phyloP scores from a whole-genome alignment of 768 basidiomycete species.

The Suillus americanus region DNA sequence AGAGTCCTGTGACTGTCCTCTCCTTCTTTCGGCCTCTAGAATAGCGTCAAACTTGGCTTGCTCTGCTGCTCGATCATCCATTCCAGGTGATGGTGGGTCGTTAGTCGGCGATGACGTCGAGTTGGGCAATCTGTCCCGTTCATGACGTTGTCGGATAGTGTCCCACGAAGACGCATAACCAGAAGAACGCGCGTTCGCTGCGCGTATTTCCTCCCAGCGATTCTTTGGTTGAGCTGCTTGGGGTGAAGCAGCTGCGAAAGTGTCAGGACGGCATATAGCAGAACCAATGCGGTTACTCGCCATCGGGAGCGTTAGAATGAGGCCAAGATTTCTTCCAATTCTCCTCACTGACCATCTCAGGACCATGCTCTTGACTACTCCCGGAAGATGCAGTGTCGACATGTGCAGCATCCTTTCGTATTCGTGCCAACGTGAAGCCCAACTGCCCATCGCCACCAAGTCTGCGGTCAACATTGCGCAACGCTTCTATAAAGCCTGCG shows the following conservation, averaged over 20 bases:
- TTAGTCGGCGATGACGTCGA: conserved; percentile 9
- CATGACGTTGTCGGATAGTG: conserved; percentile 57
- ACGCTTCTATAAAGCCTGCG: conserved; percentile 27
- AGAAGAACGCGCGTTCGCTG: conserved; percentile 43
- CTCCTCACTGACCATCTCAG: conserved; percentile 15
- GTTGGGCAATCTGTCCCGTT: conserved; percentile 30
- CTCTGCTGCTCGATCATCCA: conserved; percentile 39
- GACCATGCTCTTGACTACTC: conserved; percentile 14
- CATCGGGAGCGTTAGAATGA: conserved; percentile 5
- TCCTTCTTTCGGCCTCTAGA: conserved; percentile 55
- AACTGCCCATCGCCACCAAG: conserved; percentile 32
- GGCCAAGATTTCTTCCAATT: conserved; percentile 12
- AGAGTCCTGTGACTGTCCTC: conserved; percentile 22
- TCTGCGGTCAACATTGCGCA: conserved; percentile 30
- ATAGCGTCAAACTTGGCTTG: conserved; percentile 61
- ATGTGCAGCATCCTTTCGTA: conserved; percentile 16
- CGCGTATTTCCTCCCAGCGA: conserved; percentile 70
- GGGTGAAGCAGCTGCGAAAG: neutral
- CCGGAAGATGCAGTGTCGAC: neutral
- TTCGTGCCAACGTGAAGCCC: conserved; percentile 23
- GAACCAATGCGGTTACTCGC: neutral
- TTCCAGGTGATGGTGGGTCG: conserved; percentile 13
- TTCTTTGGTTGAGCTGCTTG: conserved; percentile 22
- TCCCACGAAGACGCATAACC: conserved; percentile 64
- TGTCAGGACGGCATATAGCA: neutral